Percentiles rank a stretch among this genome's conserved stretches.
Evolutionary conservation across 441 rosid genomes (phyloP).

Genomic region (Jatropha multifida): DNA sequence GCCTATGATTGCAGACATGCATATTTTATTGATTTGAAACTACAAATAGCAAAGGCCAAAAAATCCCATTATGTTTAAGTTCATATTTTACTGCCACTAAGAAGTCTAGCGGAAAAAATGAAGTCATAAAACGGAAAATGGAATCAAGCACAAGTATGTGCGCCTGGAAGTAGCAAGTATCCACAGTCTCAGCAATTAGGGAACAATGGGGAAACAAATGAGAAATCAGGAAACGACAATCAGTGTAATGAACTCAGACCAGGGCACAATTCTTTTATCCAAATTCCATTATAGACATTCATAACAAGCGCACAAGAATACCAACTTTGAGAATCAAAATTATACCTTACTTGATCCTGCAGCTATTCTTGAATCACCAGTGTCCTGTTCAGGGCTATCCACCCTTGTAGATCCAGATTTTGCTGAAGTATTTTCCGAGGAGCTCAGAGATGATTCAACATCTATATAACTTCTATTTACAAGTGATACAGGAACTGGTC

Average conservation of each 20-base stretch:
- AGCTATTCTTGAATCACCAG: slow-evolving; percentile 56
- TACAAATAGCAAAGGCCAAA: background rate
- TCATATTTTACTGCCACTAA: slow-evolving; percentile 4
- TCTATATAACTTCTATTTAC: slow-evolving; percentile 58
- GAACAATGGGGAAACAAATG: background rate
- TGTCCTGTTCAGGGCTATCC: slow-evolving; percentile 61
- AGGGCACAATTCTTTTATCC: background rate
- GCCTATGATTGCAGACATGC: background rate
- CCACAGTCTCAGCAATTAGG: background rate
- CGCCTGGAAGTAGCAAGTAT: background rate
- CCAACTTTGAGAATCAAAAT: slow-evolving; percentile 17
- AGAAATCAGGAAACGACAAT: slow-evolving; percentile 4
- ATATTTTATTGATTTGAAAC: background rate
- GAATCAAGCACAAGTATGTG: background rate
- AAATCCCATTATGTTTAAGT: background rate
- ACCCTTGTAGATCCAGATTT: slow-evolving; percentile 51
- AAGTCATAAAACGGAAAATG: background rate
- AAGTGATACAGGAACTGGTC: slow-evolving; percentile 49
- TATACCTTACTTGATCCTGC: slow-evolving; percentile 50
- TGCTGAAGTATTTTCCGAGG: slow-evolving; percentile 48
- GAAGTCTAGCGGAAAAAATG: background rate
- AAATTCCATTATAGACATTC: slow-evolving; percentile 3
- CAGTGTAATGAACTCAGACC: background rate
- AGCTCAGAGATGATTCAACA: slow-evolving; percentile 75
- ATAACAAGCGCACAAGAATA: background rate